These are phyloP conservation scores for Henckelia pumila DNA, from an alignment of 257 asterid genomes.

Conservation along the genomic window DNA sequence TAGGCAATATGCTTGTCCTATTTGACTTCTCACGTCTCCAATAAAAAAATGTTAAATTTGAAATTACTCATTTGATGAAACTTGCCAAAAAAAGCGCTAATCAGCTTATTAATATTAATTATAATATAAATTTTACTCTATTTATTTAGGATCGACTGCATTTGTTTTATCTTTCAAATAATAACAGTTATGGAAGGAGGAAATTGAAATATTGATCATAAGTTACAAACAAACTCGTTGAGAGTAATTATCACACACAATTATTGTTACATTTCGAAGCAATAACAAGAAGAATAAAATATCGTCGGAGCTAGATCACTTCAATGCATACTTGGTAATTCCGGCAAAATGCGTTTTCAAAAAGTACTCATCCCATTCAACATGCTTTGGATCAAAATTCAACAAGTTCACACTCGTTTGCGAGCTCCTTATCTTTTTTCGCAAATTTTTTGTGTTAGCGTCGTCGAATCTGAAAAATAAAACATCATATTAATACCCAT, in stretches of 20 bases:
- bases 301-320: slow-evolving; percentile 8
- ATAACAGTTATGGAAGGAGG: too few species aligned
- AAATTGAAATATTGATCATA: neutral
- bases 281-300: neutral
- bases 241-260: neutral
- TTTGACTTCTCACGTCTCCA: too few species aligned
- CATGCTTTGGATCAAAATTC: neutral
- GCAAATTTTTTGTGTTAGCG: slow-evolving; percentile 34
- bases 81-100: too few species aligned
- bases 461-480: slow-evolving; percentile 40
- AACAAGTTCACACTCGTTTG: slow-evolving; percentile 1
- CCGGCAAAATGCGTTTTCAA: slow-evolving; percentile 41
- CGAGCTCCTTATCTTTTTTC: slow-evolving; percentile 25
- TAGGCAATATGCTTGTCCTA: too few species aligned
- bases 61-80: too few species aligned
- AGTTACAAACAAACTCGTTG: neutral
- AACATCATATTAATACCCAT: neutral
- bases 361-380: slow-evolving; percentile 32
- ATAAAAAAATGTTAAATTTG: neutral
- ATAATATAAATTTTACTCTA: too few species aligned
- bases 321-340: slow-evolving; percentile 34
- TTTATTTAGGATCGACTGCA: too few species aligned
- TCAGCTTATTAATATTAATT: too few species aligned
- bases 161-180: too few species aligned
- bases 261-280: neutral